phyloP scores from a whole-genome alignment of 192 early-diverging fungal genomes.

The Piromyces sp. region DNA sequence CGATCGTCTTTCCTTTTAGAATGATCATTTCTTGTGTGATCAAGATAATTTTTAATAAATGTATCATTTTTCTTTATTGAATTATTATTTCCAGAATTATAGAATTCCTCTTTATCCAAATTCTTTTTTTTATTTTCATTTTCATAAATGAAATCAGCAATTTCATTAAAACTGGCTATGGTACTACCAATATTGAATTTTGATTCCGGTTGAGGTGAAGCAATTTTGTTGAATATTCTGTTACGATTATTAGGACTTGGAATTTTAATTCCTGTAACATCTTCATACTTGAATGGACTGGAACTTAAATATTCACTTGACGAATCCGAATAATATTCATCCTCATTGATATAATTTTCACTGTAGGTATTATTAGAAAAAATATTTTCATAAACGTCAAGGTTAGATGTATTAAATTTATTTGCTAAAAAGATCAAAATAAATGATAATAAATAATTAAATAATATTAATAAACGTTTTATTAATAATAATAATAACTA shows the following conservation, averaged over 20 bases:
- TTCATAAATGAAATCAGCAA: background rate
- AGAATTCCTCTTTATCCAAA: background rate
- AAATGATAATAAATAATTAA: no score
- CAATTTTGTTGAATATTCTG: background rate
- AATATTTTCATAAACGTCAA: background rate
- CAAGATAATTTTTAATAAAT: background rate
- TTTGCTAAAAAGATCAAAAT: no score
- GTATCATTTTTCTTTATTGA: background rate
- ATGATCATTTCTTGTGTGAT: background rate
- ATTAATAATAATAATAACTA: no score
- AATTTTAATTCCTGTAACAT: background rate
- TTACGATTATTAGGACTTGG: background rate
- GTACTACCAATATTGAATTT: background rate
- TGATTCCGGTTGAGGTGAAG: background rate
- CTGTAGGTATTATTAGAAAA: background rate
- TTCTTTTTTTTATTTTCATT: background rate
- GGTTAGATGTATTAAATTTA: background rate
- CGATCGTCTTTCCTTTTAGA: background rate
- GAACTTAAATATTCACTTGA: background rate
- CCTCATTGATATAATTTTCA: background rate
- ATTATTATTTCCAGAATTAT: background rate
- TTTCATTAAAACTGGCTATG: background rate
- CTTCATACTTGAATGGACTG: background rate
- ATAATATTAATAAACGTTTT: no score
- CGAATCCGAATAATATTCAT: background rate